A percentile compares a stretch with the other conserved stretches of the same genome.
Conservation (phyloP, 495 filamentous ascomycete genomes). For the Cercophora samala region DNA sequence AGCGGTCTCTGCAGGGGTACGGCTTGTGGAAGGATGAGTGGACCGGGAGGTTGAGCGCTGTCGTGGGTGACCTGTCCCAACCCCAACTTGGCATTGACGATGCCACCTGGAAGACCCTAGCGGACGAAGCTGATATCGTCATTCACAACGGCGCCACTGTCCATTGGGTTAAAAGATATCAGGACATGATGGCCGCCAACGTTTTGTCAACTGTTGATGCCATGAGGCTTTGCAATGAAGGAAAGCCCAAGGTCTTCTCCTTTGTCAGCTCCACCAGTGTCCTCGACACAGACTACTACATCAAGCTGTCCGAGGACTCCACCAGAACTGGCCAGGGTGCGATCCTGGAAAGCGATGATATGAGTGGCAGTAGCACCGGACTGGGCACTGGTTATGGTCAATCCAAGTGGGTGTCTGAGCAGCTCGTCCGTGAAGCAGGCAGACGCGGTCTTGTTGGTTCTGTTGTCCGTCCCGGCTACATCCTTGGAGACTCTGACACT, state of each 20-base stretch:
- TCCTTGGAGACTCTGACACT: constrained; percentile 68
- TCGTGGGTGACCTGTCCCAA: constrained; percentile 70
- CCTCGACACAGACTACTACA: constrained; percentile 77
- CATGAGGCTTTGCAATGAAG: constrained; percentile 68
- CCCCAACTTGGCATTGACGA: constrained; percentile 67
- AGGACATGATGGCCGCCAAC: constrained; percentile 71
- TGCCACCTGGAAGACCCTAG: constrained; percentile 59
- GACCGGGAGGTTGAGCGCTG: constrained; percentile 57
- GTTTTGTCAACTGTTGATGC: constrained; percentile 77
- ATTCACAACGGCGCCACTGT: constrained; percentile 90
- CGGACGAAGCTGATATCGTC: constrained; percentile 66
- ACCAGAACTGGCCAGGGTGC: constrained; percentile 44
- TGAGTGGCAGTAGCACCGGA: constrained; percentile 46
- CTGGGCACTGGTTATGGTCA: constrained; percentile 82
- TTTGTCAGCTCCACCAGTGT: constrained; percentile 87
- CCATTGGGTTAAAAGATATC: constrained; percentile 82
- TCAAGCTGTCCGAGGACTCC: constrained; percentile 63
- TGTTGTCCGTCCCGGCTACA: constrained; percentile 82
- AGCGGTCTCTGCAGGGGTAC: constrained; percentile 62
- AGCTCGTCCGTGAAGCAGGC: constrained; percentile 77
- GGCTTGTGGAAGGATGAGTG: constrained; percentile 77
- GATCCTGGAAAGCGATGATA: constrained; percentile 46
- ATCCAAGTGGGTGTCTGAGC: constrained; percentile 70
- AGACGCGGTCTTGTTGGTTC: constrained; percentile 69
- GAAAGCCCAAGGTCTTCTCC: constrained; percentile 73